phyloP scores from a whole-genome alignment of 108 stramenopile species.

The Stephanodiscus triporus region DNA sequence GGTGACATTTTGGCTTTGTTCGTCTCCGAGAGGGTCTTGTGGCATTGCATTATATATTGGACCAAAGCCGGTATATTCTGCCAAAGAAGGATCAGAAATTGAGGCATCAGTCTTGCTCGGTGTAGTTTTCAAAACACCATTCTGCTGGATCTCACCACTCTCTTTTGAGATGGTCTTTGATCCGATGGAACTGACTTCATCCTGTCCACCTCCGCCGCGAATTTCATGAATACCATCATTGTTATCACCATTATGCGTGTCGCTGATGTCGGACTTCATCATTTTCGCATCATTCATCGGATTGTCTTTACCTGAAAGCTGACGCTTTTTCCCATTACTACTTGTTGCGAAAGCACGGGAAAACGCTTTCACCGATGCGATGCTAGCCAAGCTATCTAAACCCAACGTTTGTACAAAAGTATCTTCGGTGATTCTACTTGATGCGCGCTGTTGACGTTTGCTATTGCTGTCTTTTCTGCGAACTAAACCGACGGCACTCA shows the following conservation, averaged over 20 bases:
- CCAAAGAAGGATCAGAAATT: conserved; percentile 22
- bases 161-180: conserved; percentile 5
- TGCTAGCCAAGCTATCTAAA: conserved; percentile 10
- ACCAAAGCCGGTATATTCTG: conserved; percentile 23
- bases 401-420: conserved; percentile 21
- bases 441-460: background rate
- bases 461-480: conserved; percentile 23
- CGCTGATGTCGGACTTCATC: conserved; percentile 9
- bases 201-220: conserved; percentile 36
- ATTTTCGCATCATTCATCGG: background rate
- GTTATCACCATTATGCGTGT: conserved; percentile 6
- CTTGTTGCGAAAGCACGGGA: conserved; percentile 5
- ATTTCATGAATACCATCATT: conserved; percentile 19
- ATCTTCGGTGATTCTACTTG: background rate
- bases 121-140: conserved; percentile 9
- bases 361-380: conserved; percentile 28
- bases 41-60: conserved; percentile 16
- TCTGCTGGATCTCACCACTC: conserved; percentile 6
- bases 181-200: conserved; percentile 11
- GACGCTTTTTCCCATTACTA: conserved; percentile 20
- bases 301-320: conserved; percentile 7
- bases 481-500: conserved; percentile 68
- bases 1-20: conserved; percentile 24
- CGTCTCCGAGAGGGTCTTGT: conserved; percentile 4
- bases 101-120: background rate